These are phyloP conservation scores for Emydomyces testavorans DNA, from an alignment of 2,329 filamentous ascomycete species.

Conservation along the genomic window DNA sequence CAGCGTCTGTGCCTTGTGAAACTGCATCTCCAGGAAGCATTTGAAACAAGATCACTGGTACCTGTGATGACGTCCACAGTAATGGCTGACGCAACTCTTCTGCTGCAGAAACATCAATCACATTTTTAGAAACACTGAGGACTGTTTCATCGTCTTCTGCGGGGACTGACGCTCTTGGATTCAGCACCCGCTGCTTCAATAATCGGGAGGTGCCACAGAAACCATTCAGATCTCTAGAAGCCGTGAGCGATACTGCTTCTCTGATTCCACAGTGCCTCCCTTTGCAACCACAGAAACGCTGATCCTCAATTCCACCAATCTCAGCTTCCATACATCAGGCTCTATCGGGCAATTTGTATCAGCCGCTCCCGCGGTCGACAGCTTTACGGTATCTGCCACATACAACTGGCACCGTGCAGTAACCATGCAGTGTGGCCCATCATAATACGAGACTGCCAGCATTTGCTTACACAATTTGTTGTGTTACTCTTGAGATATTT, in stretches of 20 bases:
- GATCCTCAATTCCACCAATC: not conserved
- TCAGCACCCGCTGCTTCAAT: no score
- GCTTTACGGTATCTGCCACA: conserved; percentile 3
- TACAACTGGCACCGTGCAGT: conserved; percentile 5
- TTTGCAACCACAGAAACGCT: no score
- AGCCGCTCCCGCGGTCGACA: not conserved
- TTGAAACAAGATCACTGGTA: not conserved
- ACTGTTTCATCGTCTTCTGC: no score
- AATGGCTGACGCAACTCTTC: no score
- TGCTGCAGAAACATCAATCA: no score
- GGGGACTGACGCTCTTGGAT: no score
- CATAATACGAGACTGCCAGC: not conserved
- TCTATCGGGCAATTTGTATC: not conserved
- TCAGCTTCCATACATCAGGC: not conserved
- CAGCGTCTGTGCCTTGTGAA: not conserved
- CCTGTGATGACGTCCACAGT: not conserved
- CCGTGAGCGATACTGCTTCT: no score
- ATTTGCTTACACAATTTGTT: not conserved
- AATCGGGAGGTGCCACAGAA: no score
- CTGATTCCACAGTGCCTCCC: not conserved
- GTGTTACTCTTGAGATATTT: no score
- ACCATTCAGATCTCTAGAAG: no score
- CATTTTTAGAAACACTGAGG: no score
- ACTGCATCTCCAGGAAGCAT: not conserved
- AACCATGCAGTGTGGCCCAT: conserved; percentile 3